Conservation (phyloP, 176 grass and related monocot genomes). For the Cymbopogon citratus region DNA sequence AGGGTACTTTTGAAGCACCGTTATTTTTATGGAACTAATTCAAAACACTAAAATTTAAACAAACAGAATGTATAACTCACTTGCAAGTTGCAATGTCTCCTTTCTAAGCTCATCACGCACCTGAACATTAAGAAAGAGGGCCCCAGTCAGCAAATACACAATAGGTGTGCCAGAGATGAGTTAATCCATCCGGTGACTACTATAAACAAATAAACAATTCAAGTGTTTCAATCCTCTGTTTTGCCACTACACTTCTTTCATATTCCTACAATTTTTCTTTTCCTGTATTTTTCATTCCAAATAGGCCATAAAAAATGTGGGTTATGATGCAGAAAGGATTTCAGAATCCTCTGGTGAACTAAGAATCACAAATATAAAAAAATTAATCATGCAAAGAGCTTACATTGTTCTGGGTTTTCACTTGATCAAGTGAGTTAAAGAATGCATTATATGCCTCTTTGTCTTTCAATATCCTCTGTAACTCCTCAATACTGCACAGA, state of each 20-base stretch:
- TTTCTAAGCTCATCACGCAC: conserved; percentile 78
- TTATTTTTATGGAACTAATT: neutral
- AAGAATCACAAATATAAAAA: conserved; percentile 21
- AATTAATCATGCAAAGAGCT: conserved; percentile 25
- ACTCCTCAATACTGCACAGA: conserved; percentile 76
- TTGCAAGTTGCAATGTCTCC: conserved; percentile 87
- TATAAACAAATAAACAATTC: neutral
- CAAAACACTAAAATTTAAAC: conserved; percentile 2
- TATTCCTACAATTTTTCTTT: neutral
- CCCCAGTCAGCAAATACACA: neutral
- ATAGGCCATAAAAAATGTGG: neutral
- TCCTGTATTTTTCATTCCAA: neutral
- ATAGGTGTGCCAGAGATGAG: neutral
- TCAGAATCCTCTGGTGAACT: neutral
- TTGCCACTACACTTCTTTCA: neutral
- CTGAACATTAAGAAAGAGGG: conserved; percentile 32
- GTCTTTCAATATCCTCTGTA: conserved; percentile 79
- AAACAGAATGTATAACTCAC: conserved; percentile 54
- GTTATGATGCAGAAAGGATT: neutral
- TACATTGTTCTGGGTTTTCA: conserved; percentile 98
- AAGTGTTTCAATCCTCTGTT: neutral
- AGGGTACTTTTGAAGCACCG: neutral
- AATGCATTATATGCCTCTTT: conserved; percentile 79
- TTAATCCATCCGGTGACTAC: neutral
- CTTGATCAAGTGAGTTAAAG: conserved; percentile 98